These are phyloP conservation scores for Apiotrichum akiyoshidainum DNA, from an alignment of 1,284 basidiomycete genomes.

Conservation along the genomic window DNA sequence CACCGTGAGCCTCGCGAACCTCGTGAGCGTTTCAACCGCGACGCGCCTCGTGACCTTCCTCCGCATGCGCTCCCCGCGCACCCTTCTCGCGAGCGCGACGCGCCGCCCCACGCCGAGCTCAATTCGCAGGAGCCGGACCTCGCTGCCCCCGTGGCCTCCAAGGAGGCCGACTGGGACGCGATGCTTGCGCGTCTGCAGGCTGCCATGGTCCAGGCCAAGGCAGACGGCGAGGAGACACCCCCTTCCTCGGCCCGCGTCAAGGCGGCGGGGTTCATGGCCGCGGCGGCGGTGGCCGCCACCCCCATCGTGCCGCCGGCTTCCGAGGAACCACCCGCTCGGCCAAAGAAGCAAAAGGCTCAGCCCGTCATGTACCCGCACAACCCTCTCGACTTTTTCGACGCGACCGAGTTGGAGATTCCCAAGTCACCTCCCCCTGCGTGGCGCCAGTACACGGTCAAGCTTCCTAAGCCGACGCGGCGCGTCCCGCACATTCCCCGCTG, in stretches of 20 bases:
- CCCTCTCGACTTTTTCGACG: conserved; percentile 37
- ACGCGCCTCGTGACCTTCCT: conserved; percentile 7
- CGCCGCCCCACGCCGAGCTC: not conserved
- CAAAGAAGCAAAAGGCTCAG: not conserved
- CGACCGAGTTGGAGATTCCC: conserved; percentile 41
- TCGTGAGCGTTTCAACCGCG: not conserved
- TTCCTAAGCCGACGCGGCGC: conserved; percentile 55
- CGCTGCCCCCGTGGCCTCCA: conserved; percentile 14
- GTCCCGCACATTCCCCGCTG: conserved; percentile 23
- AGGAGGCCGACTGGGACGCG: conserved; percentile 71
- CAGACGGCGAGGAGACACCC: not conserved
- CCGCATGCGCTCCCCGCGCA: conserved; percentile 6
- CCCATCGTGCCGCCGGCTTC: not conserved
- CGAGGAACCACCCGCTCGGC: not conserved
- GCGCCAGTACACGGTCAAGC: conserved; percentile 58
- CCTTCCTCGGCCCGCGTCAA: too few species aligned
- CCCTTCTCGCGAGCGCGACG: conserved; percentile 2
- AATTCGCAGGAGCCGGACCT: not conserved
- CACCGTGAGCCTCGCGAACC: not conserved
- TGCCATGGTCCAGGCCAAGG: conserved; percentile 65
- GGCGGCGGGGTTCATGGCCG: not conserved
- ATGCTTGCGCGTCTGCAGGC: conserved; percentile 85
- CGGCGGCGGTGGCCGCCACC: not conserved
- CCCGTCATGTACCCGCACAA: conserved; percentile 15
- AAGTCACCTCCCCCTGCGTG: conserved; percentile 54